Evolutionary conservation across 2,329 filamentous ascomycete genomes (phyloP), one percentile per base, ranked within the genome.

Genomic region (Tolypocladium ovalisporum): DNA sequence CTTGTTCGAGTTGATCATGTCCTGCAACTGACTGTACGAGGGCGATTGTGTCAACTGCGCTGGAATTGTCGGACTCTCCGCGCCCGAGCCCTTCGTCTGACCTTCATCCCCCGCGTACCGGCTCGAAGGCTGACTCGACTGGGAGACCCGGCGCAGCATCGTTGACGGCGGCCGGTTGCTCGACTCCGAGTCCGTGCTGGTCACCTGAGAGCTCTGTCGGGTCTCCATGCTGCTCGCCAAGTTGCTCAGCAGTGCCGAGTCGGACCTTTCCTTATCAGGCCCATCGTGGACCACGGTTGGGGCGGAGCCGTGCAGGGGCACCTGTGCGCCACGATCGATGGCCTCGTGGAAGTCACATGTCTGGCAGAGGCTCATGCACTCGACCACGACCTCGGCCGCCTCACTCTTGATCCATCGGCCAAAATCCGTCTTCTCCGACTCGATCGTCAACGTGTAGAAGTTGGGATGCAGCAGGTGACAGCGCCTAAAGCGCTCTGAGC

Each of bases 401-500:
- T 92, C 88, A 63, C 86, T 88, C 63, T 88, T 90, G 65, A 90
- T 82, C 87, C 87, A 94, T 55, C 89, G 83, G 47, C 86, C 85
- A 60, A 84, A 80, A 65, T 94, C 89, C 0, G 79, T 85, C 67
- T 91, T 82, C 68, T 94, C 89, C 2, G 89, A 88, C 61, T 94
- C 89, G 53, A 89, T 80, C 0, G 89, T 93, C 51, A 89, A 78
- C 40, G 80, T 86, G 67, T 89, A 92, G 70, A 94, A 93, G 69
- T 92, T 92, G n/a, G 89, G 86, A 67, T 94, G 89, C 19, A 94
- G 73, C 7, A 90, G 71, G 70, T 94, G 90, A 39, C 83, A 81
- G 61, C 84, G 82, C 40, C 88, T 80, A 68, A 90, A 92, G 24
- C 80, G 80, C 64, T 93, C 89, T 2, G 88, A 92, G 54, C 88